Base-by-base conservation (phyloP, 2,329 filamentous ascomycete species). In the Thielaviopsis ethacetica region DNA sequence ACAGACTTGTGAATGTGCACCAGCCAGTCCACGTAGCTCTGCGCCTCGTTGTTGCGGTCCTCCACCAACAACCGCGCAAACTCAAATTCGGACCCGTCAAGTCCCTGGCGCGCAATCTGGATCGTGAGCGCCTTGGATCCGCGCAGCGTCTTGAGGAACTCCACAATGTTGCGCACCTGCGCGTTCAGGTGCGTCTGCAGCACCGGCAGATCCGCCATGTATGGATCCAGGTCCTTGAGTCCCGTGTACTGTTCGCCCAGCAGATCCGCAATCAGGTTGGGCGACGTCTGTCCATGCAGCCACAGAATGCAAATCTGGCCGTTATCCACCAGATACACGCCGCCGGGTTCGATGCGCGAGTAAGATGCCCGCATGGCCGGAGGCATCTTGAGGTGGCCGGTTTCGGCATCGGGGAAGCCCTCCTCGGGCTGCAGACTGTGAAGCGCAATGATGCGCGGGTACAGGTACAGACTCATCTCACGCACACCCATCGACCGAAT, bases 11-110 rank as follows among this genome's bases (percentile, higher is more conserved):
- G 93, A 63, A 97, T 79, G 71, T 95, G 88, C 60, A 98, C 93
- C 67, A 98, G 76, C 93, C 93, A 98, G 73, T 98, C 93, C 38
- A 97, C 93, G 71, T 97, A 98, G 68, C 88, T 95, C 73, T 95
- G 91, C 41, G 93, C 93, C 73, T 98, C 93, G 65, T 95, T 95
- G 70, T 97, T 97, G 64, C 93, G 81, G 68, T 98, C 93, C 72
- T 98, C 93, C 34, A 95, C 83, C 64, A 98, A 72, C 72, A 94
- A 76, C 57, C 91, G 78, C 7, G 93, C 93, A 75, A 97, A 98
- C 71, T 98, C 93, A 67, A 90, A 97, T 71, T 98, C 93, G 2
- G 91, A 88, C 0, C 93, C 93, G 67, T 98, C 93, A 3, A 97
- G 77, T 0, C 91, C 91, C 71, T 97, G 93, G 61, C 93, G 76